Percentiles rank a stretch among this genome's conserved stretches.
Conservation (phyloP, 177 flowering plant genomes). For the Tripterygium wilfordii region DNA sequence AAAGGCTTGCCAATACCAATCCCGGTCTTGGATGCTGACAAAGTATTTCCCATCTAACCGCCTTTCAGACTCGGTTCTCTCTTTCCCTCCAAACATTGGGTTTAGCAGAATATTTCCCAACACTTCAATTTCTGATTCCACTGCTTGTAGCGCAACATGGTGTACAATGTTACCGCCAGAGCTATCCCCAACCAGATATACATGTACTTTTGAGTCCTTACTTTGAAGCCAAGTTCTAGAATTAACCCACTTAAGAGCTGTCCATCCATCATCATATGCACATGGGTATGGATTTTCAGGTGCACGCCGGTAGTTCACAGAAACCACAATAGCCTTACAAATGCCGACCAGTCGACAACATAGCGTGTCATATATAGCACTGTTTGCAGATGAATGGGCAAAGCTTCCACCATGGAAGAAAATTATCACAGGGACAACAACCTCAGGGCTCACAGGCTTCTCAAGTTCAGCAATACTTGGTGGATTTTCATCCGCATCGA, state of each 20-base stretch:
- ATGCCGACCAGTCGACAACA: slow-evolving; percentile 69
- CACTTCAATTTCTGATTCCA: slow-evolving; percentile 48
- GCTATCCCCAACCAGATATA: no score
- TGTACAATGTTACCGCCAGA: slow-evolving; percentile 79
- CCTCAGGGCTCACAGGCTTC: no score
- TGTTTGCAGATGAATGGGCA: slow-evolving; percentile 20
- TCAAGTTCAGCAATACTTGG: no score
- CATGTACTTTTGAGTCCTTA: slow-evolving; percentile 46
- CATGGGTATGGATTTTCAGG: slow-evolving; percentile 77
- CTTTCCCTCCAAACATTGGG: slow-evolving; percentile 80
- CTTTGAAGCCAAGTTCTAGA: slow-evolving; percentile 73
- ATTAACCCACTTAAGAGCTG: slow-evolving; percentile 72
- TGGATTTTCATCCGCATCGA: slow-evolving; percentile 17
- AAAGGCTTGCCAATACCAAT: no score
- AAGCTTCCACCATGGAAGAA: slow-evolving; percentile 18
- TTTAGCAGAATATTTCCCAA: slow-evolving; percentile 74
- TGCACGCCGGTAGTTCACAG: slow-evolving; percentile 79
- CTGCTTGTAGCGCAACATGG: slow-evolving; percentile 51
- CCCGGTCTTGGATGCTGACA: no score
- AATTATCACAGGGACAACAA: no score
- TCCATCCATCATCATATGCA: slow-evolving; percentile 93
- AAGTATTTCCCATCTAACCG: slow-evolving; percentile 73
- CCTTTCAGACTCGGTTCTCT: slow-evolving; percentile 70
- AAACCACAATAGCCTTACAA: slow-evolving; percentile 71
- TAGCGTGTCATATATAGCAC: slow-evolving; percentile 78